A percentile compares a stretch with the other conserved stretches of the same genome.
phyloP scores from a whole-genome alignment of 73 alveolate species.

The Tetrahymena malaccensis region DNA sequence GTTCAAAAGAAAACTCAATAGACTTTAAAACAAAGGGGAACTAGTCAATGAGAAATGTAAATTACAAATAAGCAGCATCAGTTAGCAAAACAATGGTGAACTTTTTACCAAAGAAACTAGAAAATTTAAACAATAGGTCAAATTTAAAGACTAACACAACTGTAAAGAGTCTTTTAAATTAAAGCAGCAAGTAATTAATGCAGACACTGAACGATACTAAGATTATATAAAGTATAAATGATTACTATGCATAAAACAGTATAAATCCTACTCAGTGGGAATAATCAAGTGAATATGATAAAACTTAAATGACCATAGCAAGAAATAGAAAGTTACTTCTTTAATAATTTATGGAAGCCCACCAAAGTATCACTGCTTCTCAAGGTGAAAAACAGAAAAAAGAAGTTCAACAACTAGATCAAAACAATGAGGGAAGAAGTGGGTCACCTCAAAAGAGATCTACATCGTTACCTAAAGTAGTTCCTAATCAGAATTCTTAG shows the following conservation, averaged over 20 bases:
- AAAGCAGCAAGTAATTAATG: not conserved
- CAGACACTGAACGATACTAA: not conserved
- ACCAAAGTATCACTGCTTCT: not conserved
- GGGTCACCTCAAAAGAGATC: not conserved
- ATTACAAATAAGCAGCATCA: not conserved
- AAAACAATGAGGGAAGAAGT: not conserved
- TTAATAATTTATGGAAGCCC: not conserved
- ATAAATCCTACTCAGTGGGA: not conserved
- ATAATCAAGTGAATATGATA: not conserved
- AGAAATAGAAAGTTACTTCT: not conserved
- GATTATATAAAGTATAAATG: not conserved
- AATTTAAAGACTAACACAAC: not conserved
- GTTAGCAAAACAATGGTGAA: not conserved
- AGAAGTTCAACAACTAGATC: not conserved
- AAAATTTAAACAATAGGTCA: not conserved
- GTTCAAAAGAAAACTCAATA: not conserved
- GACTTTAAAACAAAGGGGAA: not conserved
- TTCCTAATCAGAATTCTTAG: not conserved
- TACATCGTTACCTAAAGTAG: not conserved
- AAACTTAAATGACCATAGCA: not conserved
- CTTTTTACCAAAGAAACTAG: not conserved
- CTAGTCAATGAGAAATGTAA: not conserved
- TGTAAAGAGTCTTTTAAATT: not conserved
- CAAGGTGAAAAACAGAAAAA: not conserved
- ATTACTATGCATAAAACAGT: not conserved